These are phyloP conservation scores for Zymoseptoria tritici DNA, from an alignment of 2,329 filamentous ascomycete genomes.

Conservation along the genomic window DNA sequence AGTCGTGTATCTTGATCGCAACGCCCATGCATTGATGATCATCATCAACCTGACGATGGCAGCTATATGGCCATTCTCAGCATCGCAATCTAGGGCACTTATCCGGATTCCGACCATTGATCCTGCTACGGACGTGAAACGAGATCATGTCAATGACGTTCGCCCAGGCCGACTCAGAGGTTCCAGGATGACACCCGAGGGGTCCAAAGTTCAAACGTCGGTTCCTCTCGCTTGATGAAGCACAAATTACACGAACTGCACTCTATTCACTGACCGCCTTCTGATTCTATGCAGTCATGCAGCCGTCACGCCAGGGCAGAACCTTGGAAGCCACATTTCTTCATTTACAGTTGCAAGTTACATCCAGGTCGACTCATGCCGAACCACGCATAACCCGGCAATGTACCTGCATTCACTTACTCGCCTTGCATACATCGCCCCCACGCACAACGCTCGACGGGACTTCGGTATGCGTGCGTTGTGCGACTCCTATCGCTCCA, in stretches of 20 bases:
- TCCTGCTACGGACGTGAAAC: not conserved
- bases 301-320: too few species aligned
- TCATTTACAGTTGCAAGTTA: not conserved
- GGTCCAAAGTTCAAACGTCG: not conserved
- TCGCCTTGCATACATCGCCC: too few species aligned
- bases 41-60: not conserved
- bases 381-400: not conserved
- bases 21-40: not conserved
- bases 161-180: not conserved
- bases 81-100: too few species aligned
- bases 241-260: not conserved
- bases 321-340: not conserved
- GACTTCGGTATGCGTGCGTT: too few species aligned
- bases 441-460: too few species aligned
- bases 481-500: too few species aligned
- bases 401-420: not conserved
- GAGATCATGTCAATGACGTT: not conserved
- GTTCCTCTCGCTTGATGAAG: not conserved
- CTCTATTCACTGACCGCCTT: not conserved
- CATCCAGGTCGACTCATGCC: not conserved
- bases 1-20: not conserved
- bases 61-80: not conserved
- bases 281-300: too few species aligned
- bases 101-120: too few species aligned
- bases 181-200: too few species aligned